phyloP scores from a whole-genome alignment of 768 basidiomycete species.

The Galerina marginata region DNA sequence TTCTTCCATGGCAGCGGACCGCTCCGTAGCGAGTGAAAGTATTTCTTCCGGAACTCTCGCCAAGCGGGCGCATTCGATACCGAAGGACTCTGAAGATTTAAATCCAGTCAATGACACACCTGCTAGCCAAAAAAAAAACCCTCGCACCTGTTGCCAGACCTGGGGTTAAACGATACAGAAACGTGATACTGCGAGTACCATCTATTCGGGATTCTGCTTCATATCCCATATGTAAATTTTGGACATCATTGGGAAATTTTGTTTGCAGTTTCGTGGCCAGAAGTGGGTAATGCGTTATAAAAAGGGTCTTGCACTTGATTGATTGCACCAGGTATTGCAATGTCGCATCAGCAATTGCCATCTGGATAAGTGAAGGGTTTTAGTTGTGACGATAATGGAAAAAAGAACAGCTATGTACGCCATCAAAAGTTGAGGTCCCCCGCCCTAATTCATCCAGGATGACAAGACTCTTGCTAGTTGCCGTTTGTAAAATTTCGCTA shows the following conservation, averaged over 20 bases:
- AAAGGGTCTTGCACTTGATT: constrained; percentile 75
- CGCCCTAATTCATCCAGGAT: constrained; percentile 91
- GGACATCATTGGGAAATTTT: constrained; percentile 61
- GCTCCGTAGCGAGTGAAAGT: constrained; percentile 60
- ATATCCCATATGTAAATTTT: constrained; percentile 90
- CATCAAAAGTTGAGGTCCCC: constrained; percentile 94
- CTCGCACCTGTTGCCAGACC: constrained; percentile 68
- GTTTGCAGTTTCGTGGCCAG: constrained; percentile 73
- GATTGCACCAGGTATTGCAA: constrained; percentile 69
- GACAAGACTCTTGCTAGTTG: constrained; percentile 79
- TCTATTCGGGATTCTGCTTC: constrained; percentile 69
- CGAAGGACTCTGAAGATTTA: constrained; percentile 69
- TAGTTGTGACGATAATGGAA: no score
- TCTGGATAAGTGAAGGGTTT: constrained; percentile 44
- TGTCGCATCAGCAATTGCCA: constrained; percentile 87
- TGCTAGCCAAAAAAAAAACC: background rate
- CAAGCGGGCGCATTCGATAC: constrained; percentile 89
- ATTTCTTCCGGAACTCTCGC: constrained; percentile 81
- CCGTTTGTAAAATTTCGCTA: constrained; percentile 81
- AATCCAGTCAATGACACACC: background rate
- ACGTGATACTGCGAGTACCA: constrained; percentile 81
- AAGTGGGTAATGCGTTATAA: constrained; percentile 94
- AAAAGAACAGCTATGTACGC: constrained; percentile 46
- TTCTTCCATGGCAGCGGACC: constrained; percentile 59
- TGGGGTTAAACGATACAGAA: constrained; percentile 76